phyloP scores from a whole-genome alignment of 257 asterid species.

The Linderniella brevidens region DNA sequence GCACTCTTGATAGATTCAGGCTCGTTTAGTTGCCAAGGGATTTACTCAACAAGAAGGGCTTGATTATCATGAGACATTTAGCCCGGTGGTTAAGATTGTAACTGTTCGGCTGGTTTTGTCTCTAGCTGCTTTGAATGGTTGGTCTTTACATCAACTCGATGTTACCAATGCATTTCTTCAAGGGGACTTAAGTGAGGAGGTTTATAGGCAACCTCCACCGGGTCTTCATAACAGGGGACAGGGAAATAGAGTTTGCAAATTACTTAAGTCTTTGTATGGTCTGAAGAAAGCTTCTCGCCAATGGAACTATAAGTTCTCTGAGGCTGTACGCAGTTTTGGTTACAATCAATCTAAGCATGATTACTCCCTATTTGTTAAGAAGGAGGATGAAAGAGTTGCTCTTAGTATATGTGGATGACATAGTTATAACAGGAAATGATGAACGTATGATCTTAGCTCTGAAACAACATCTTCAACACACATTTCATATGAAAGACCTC shows the following conservation, averaged over 20 bases:
- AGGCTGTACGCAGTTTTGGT: too few relatives aligned
- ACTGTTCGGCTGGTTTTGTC: too few relatives aligned
- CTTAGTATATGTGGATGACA: slow-evolving; percentile 1
- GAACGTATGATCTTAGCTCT: background rate
- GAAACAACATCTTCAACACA: background rate
- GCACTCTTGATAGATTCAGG: background rate
- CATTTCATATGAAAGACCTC: background rate
- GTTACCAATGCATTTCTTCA: background rate
- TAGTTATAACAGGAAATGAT: background rate
- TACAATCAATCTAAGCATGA: too few relatives aligned
- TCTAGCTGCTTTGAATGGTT: too few relatives aligned
- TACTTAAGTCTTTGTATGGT: background rate
- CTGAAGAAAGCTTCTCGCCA: background rate
- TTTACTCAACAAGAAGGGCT: background rate
- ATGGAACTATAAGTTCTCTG: background rate
- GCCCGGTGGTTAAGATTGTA: too few relatives aligned
- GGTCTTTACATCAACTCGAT: too few relatives aligned
- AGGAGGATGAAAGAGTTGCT: background rate
- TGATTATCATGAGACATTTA: background rate
- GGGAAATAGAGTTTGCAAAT: too few relatives aligned
- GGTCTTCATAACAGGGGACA: background rate
- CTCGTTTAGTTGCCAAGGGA: background rate
- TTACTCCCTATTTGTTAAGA: background rate
- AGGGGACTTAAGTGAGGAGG: background rate
- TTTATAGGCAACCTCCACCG: background rate